phyloP scores from a whole-genome alignment of 75 land plant species.

The Pseudotsuga menziesii region DNA sequence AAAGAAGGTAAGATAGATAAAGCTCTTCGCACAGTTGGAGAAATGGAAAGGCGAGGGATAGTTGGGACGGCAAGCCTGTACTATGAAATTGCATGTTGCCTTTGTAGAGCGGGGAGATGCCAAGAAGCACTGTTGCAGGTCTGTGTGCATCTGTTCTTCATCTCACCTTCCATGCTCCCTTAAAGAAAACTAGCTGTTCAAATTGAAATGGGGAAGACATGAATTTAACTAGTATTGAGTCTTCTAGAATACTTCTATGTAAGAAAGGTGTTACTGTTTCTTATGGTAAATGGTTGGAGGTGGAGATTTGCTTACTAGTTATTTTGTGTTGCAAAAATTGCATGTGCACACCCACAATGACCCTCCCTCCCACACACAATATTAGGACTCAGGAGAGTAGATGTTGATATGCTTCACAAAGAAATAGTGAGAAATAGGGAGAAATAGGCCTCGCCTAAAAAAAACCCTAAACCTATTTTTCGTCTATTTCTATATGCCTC shows the following conservation, averaged over 20 bases:
- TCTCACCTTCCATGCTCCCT: not conserved
- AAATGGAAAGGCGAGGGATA: slow-evolving; percentile 80
- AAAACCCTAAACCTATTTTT: no score
- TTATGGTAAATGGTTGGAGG: not conserved
- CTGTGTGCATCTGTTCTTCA: not conserved
- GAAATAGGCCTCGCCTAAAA: no score
- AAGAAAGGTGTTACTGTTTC: not conserved
- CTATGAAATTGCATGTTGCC: slow-evolving; percentile 83
- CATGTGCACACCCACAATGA: not conserved
- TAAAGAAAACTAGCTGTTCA: not conserved
- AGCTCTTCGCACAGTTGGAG: slow-evolving; percentile 55
- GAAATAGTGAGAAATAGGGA: no score
- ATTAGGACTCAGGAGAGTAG: no score
- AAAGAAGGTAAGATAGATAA: slow-evolving; percentile 67
- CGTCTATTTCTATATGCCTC: no score
- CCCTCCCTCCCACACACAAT: not conserved
- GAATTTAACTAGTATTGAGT: not conserved
- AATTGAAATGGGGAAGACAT: not conserved
- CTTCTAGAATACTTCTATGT: no score
- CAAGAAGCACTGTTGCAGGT: slow-evolving; percentile 79
- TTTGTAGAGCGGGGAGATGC: slow-evolving; percentile 76
- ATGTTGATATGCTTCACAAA: not conserved
- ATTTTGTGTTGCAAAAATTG: not conserved
- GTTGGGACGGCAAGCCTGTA: slow-evolving; percentile 84
- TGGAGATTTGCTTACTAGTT: not conserved